Evolutionary conservation across 1,284 basidiomycete species (phyloP).

Genomic region (Schizopora paradoxa): DNA sequence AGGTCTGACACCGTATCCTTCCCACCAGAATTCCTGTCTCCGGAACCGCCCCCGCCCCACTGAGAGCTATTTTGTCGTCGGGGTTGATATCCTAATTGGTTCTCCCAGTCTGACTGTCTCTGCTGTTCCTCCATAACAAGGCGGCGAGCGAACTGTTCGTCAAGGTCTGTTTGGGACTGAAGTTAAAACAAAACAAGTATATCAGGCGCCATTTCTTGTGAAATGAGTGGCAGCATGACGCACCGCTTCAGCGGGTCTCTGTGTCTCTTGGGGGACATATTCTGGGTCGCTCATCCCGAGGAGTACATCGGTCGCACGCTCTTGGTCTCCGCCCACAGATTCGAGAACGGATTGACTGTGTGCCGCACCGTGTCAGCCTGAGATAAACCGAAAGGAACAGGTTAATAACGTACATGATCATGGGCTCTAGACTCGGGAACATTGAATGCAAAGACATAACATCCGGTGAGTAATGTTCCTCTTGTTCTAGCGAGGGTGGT

Average conservation of each 20-base stretch:
- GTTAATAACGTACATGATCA: conserved; percentile 44
- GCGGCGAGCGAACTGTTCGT: conserved; percentile 69
- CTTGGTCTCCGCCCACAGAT: conserved; percentile 59
- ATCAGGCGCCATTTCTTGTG: not conserved
- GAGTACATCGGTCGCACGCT: conserved; percentile 64
- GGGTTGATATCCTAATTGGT: conserved; percentile 15
- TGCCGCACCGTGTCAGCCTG: not conserved
- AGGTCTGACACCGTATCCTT: conserved; percentile 60
- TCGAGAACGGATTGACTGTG: conserved; percentile 60
- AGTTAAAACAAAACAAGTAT: not conserved
- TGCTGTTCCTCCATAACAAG: conserved; percentile 65
- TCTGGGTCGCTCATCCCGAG: conserved; percentile 79
- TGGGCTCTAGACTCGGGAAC: conserved; percentile 75
- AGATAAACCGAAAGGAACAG: conserved; percentile 1
- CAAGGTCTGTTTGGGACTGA: conserved; percentile 56
- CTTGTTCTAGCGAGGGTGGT: not conserved
- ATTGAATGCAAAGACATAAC: conserved; percentile 57
- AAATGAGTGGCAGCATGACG: conserved; percentile 1
- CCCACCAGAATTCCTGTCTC: conserved; percentile 14
- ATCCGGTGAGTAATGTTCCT: conserved; percentile 30
- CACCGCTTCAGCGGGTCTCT: conserved; percentile 22
- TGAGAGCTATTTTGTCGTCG: conserved; percentile 5
- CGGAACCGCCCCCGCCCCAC: conserved; percentile 2
- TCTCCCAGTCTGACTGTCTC: conserved; percentile 27
- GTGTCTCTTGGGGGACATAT: conserved; percentile 38